Percentiles rank a stretch among this genome's conserved stretches.
Conservation (phyloP, 108 stramenopile genomes). For the Discostella stelligeroides region DNA sequence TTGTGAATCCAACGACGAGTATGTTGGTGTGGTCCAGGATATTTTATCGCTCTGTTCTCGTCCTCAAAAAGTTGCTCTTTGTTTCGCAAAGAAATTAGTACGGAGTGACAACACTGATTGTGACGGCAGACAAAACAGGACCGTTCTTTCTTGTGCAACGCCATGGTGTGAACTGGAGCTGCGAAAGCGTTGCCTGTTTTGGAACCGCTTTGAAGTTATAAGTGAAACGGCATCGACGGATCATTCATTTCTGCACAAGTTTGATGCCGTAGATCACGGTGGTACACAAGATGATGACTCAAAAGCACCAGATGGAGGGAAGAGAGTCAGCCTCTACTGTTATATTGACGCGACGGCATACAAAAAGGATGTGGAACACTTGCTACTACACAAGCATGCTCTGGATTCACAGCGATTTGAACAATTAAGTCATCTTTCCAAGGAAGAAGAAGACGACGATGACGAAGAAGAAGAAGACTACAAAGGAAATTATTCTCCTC, state of each 20-base stretch:
- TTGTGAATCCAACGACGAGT: constrained; percentile 80
- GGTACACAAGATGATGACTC: constrained; percentile 15
- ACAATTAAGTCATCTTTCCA: constrained; percentile 54
- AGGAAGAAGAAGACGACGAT: constrained; percentile 33
- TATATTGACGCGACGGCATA: constrained; percentile 54
- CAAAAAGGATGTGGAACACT: constrained; percentile 36
- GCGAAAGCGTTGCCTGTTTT: constrained; percentile 60
- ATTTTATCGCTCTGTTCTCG: constrained; percentile 74
- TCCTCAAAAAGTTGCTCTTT: constrained; percentile 70
- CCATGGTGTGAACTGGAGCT: constrained; percentile 62
- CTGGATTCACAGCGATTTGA: constrained; percentile 58
- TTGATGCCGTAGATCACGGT: constrained; percentile 77
- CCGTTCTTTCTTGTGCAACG: constrained; percentile 67
- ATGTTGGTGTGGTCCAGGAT: constrained; percentile 67
- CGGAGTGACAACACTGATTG: constrained; percentile 7
- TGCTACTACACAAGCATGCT: constrained; percentile 3
- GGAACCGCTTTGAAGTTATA: constrained; percentile 77
- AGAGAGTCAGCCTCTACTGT: constrained; percentile 65
- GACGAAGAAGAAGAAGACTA: constrained; percentile 37
- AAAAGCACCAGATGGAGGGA: constrained; percentile 35
- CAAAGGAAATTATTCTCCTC: constrained; percentile 20
- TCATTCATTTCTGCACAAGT: constrained; percentile 49
- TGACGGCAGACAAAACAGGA: constrained; percentile 21
- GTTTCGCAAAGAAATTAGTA: constrained; percentile 40
- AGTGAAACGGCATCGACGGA: constrained; percentile 34